These are phyloP conservation scores for Tolypocladium capitatum DNA, from an alignment of 2,329 filamentous ascomycete species.

Conservation along the genomic window DNA sequence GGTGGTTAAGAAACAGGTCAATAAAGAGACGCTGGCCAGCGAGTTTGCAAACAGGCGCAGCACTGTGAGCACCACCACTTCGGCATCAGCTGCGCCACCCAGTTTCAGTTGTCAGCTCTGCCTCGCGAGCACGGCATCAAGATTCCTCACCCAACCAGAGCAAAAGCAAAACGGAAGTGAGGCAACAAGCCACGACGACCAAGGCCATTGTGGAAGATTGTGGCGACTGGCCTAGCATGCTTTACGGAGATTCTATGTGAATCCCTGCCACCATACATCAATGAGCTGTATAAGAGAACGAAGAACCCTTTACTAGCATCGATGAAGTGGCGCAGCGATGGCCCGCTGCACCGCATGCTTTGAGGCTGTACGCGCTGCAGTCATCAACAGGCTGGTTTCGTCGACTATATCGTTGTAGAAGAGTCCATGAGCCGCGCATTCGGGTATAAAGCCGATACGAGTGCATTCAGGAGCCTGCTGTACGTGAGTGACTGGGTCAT, in stretches of 20 bases:
- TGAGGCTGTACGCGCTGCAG: conserved; percentile 18
- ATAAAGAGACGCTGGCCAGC: conserved; percentile 15
- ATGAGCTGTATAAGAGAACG: conserved; percentile 35
- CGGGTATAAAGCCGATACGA: conserved; percentile 16
- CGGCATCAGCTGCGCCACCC: conserved; percentile 39
- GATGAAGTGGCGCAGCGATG: conserved; percentile 22
- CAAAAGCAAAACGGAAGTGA: no score
- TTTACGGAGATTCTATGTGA: conserved; percentile 35
- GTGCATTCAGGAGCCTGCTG: conserved; percentile 22
- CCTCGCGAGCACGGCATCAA: conserved; percentile 33
- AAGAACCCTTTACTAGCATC: conserved; percentile 38
- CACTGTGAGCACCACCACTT: conserved; percentile 19
- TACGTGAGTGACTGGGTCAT: conserved; percentile 29
- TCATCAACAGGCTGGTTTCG: conserved; percentile 24
- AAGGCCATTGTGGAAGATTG: conserved; percentile 6
- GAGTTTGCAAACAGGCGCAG: conserved; percentile 16
- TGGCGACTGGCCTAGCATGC: conserved; percentile 4
- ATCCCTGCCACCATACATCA: conserved; percentile 34
- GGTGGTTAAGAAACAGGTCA: conserved; percentile 11
- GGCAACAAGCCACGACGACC: no score
- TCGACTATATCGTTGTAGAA: conserved; percentile 22
- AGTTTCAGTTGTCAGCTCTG: conserved; percentile 32
- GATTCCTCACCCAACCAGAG: conserved; percentile 14
- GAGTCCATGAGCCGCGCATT: conserved; percentile 24
- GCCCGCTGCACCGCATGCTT: conserved; percentile 27